Base-by-base conservation (phyloP, 805 yeast genomes). In the Candida manassasensis region DNA sequence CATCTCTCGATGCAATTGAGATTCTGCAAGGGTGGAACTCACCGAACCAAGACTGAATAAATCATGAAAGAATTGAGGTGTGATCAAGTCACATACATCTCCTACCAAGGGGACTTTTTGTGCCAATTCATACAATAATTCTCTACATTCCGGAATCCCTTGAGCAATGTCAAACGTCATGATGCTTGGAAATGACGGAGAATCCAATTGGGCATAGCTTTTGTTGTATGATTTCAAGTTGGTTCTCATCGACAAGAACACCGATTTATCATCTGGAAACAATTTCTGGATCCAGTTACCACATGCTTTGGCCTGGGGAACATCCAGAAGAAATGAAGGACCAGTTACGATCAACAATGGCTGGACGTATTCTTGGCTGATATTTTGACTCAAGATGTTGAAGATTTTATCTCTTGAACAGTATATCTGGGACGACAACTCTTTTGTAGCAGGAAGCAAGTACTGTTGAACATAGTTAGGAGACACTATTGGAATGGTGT, bases 11-110 rank as follows among this genome's bases (percentile, higher is more conserved):
- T 72, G 76, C 37, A 68, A 48, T 46, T 71, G 77, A 19, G 73
- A 68, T 49, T 73, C 78, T 19, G 64, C 43, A 27, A 69, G 56
- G 3, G 68, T 55, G 2, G 73, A 59, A 21, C 67, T 63, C 5
- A 73, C 60, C 19, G 70, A 44, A 0, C 73, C 73, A 17, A 71
- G 43, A 40, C 72, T 57, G 47, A 61, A 69, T 38, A 71, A 51
- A 46, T 74, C 80, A 1, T 72, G 55, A 31, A 68, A 60, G 50
- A 67, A 73, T 39, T 73, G 77, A 1, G 77, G 77, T 2, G 75
- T 62, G 24, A 74, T 57, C 2, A 75, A 69, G 47, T 72, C 77
- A 15, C 68, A 55, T 33, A 68, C 49, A 37, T 65, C 68, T 9
- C 71, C 71, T 2, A 67, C 70, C 13, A 74, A 44, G 2, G 78